phyloP scores from a whole-genome alignment of 1,284 basidiomycete genomes.

The Trametes versicolor region DNA sequence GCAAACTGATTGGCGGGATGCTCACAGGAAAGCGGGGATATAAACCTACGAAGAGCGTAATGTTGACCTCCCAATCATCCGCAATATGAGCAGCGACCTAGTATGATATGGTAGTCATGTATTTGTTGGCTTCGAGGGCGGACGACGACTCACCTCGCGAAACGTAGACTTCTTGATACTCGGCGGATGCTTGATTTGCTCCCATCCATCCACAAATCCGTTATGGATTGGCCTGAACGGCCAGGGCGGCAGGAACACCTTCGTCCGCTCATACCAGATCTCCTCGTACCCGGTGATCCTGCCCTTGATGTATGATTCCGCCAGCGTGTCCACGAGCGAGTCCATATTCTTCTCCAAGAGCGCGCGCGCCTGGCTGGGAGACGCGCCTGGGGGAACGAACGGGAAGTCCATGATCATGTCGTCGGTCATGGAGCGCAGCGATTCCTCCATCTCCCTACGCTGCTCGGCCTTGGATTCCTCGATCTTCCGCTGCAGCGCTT shows the following conservation, averaged over 20 bases:
- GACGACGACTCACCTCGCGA: constrained; percentile 5
- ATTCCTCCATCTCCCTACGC: constrained; percentile 10
- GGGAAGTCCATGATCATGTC: constrained; percentile 11
- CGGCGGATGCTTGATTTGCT: neutral
- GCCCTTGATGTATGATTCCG: neutral
- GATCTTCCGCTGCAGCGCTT: constrained; percentile 3
- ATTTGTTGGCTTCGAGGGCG: neutral
- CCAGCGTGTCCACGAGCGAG: constrained; percentile 8
- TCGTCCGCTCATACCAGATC: constrained; percentile 16
- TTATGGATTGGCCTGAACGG: constrained; percentile 14
- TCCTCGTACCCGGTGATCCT: constrained; percentile 11
- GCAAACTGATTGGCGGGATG: neutral
- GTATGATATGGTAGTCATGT: neutral
- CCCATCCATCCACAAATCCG: constrained; percentile 10
- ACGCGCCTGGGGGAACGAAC: constrained; percentile 8
- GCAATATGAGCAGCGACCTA: constrained; percentile 10
- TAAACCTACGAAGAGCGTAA: constrained; percentile 21
- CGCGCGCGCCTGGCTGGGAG: constrained; percentile 2
- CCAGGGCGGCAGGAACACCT: constrained; percentile 20
- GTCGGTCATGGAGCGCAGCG: constrained; percentile 7
- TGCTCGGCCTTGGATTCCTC: neutral
- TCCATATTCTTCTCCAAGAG: constrained; percentile 14
- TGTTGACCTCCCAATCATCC: constrained; percentile 25
- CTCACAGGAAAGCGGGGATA: neutral
- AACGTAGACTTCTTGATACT: neutral